Conservation (phyloP, 441 rosid species). For the Populus hybrid region DNA sequence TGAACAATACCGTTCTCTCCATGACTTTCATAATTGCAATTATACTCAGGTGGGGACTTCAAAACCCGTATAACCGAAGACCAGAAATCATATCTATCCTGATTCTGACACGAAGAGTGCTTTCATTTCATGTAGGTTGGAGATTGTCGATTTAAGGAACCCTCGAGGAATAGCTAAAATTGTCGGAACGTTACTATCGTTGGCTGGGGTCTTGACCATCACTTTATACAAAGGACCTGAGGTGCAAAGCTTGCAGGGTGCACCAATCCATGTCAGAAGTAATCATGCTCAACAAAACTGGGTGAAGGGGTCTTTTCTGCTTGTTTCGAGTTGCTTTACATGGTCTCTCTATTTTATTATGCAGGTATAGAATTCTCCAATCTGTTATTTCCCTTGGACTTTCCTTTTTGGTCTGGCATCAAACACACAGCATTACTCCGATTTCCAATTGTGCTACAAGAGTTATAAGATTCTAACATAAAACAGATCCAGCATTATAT, state of each 20-base stretch:
- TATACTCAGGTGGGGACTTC: conserved; percentile 27
- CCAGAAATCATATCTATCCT: neutral
- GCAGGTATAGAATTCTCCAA: conserved; percentile 31
- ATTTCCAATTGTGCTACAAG: too few species aligned
- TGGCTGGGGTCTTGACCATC: conserved; percentile 34
- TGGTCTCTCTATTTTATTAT: conserved; percentile 43
- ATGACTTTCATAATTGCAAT: conserved; percentile 38
- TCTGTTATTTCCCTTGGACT: neutral
- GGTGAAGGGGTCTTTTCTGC: conserved; percentile 43
- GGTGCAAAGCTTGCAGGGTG: conserved; percentile 20
- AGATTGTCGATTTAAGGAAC: conserved; percentile 32
- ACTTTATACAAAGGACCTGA: conserved; percentile 39
- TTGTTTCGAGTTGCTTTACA: conserved; percentile 35
- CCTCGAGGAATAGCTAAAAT: conserved; percentile 41
- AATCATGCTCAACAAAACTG: conserved; percentile 23
- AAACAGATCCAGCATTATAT: conserved; percentile 26
- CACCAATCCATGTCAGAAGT: conserved; percentile 27
- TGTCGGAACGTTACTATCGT: conserved; percentile 35
- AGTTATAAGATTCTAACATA: too few species aligned
- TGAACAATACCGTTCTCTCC: conserved; percentile 39
- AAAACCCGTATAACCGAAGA: neutral
- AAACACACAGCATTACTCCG: too few species aligned
- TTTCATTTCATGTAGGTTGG: conserved; percentile 30
- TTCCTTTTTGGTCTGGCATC: neutral
- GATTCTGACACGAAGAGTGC: neutral